Base-by-base conservation (phyloP, 495 filamentous ascomycete genomes). In the Xylaria scruposa region DNA sequence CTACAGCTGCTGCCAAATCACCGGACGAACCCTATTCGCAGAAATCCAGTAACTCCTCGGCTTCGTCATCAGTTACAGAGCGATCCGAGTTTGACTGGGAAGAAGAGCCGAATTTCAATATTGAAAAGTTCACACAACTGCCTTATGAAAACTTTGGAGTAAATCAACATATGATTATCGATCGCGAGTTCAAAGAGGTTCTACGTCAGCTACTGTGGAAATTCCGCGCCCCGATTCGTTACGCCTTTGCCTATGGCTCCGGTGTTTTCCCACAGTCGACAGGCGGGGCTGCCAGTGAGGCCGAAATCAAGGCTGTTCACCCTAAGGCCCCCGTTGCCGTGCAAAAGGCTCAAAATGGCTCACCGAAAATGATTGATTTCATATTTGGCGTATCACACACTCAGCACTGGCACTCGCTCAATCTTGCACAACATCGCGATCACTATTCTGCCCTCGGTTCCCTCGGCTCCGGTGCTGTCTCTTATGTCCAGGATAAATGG, bases 301-400 rank as follows among this genome's bases (percentile, higher is more conserved):
- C 80, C 31, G 85, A 87, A 72, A 83, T 87, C n/a, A 83, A 84
- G 44, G 84, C 84, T 24, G 85, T 91, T 33, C 94, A 97, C 75
- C 90, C 94, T 3, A 90, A 93, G 65, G 88, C 93, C 2, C 93
- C 92, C 24, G 80, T 87, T 31, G 93, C 93, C 13, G 91, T 97
- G 44, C 83, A 90, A 63, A 91, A 91, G 46, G 92, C 93, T 73
- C 95, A 98, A 78, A 90, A 92, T 76, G 93, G 93, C 49, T 90
- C 89, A 1, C 93, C 91, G 10, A 98, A 98, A 81, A 97, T 98
- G 92, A 97, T 99, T 74, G 96, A 99, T 80, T 96, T 98, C 76
- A 97, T 99, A 68, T 97, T 98, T 74, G 97, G 96, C 42, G 95
- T 98, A 15, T 93, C 92, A 6, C 93, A 97, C 80, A 94, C 93